Evolutionary conservation across 179 eudicot genomes (phyloP).

Genomic region (Nepenthes alata): DNA sequence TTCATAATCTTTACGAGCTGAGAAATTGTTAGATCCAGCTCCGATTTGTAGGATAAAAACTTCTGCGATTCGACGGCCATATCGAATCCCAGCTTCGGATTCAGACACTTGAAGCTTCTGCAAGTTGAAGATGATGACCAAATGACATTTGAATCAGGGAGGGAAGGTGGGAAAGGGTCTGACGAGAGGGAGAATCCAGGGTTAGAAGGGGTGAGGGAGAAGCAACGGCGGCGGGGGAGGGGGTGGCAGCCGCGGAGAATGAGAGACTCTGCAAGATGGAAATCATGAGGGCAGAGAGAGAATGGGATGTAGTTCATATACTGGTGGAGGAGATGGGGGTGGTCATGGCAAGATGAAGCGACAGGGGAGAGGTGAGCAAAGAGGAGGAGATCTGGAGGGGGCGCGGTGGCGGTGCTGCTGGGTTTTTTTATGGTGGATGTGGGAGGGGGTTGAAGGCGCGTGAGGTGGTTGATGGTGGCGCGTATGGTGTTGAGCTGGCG

Average conservation of each 20-base stretch:
- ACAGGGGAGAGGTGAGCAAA: slow-evolving; percentile 48
- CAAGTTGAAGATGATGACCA: slow-evolving; percentile 47
- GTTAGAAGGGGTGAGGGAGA: slow-evolving; percentile 29
- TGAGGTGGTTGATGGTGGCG: slow-evolving; percentile 94
- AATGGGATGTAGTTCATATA: slow-evolving; percentile 81
- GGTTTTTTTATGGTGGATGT: slow-evolving; percentile 12
- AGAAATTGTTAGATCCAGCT: slow-evolving; percentile 62
- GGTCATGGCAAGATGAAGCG: slow-evolving; percentile 54
- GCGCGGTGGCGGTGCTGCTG: not conserved
- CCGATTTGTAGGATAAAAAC: slow-evolving; percentile 36
- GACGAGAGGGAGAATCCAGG: slow-evolving; percentile 21
- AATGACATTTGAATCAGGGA: slow-evolving; percentile 32
- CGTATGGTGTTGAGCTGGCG: slow-evolving; percentile 77
- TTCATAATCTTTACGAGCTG: slow-evolving; percentile 41
- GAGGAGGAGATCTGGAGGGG: slow-evolving; percentile 66
- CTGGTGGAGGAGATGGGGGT: slow-evolving; percentile 57
- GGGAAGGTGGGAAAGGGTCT: slow-evolving; percentile 25
- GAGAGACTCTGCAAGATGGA: slow-evolving; percentile 43
- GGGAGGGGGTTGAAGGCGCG: slow-evolving; percentile 46
- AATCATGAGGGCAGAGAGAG: slow-evolving; percentile 43
- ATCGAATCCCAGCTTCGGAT: slow-evolving; percentile 53
- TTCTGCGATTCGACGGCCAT: slow-evolving; percentile 25
- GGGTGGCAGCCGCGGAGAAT: slow-evolving; percentile 82
- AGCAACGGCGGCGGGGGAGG: slow-evolving; percentile 73
- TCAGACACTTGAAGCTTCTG: slow-evolving; percentile 52